Conservation (phyloP, 164 flowering plant species). For the Echeveria elegans region DNA sequence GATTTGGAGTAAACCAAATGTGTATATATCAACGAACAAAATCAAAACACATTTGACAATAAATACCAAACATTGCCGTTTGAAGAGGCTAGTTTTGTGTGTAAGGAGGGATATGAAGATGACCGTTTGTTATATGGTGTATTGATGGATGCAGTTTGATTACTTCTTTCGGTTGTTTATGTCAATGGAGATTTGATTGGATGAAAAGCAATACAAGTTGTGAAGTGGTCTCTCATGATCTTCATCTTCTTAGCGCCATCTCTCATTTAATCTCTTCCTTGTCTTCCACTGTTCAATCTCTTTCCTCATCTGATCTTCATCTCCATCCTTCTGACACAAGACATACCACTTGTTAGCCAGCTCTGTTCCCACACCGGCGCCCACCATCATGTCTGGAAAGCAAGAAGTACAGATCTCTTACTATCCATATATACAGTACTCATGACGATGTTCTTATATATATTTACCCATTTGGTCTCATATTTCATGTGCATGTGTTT, state of each 20-base stretch:
- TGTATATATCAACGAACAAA: background rate
- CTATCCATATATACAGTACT: background rate
- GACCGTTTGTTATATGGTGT: background rate
- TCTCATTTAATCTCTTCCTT: conserved; percentile 3
- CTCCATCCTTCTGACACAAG: background rate
- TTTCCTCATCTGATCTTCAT: background rate
- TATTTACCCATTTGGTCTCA: background rate
- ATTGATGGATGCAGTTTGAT: background rate
- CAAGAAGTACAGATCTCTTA: conserved; percentile 5
- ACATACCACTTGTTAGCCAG: background rate
- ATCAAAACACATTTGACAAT: conserved; percentile 4
- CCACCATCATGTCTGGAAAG: conserved; percentile 10
- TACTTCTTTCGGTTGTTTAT: background rate
- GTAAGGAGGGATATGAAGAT: background rate
- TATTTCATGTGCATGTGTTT: background rate
- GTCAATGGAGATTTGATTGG: conserved; percentile 3
- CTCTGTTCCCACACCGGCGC: background rate
- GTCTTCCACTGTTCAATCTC: conserved; percentile 3
- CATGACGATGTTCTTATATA: background rate
- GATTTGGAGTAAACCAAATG: background rate
- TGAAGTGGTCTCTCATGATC: background rate
- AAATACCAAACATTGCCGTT: background rate
- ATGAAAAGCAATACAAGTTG: background rate
- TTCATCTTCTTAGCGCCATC: conserved; percentile 1
- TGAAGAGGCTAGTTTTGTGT: background rate